Conservation (phyloP, 148 eudicot species). For the Tetragonia tetragonoides region DNA sequence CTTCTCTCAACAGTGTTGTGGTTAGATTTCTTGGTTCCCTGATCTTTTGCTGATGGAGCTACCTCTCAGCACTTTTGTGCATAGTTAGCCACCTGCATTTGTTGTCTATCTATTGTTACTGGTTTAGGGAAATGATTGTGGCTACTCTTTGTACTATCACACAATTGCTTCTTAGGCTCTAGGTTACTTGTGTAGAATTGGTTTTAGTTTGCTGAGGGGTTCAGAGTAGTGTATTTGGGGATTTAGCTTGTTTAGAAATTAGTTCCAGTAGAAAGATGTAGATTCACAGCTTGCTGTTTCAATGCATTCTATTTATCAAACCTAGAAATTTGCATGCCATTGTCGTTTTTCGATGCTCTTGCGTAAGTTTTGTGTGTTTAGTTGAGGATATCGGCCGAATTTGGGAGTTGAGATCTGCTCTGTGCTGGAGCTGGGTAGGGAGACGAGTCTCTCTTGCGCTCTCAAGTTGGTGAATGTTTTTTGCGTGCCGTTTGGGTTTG, state of each 20-base stretch:
- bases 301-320: background rate
- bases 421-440: no score
- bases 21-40: constrained; percentile 9
- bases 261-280: background rate
- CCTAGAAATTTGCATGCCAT: background rate
- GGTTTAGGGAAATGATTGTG: background rate
- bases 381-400: no score
- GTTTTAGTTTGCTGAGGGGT: background rate
- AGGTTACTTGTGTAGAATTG: background rate
- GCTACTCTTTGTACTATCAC: background rate
- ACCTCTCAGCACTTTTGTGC: background rate
- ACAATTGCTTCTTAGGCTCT: background rate
- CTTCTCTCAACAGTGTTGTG: background rate
- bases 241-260: background rate
- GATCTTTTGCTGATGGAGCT: background rate
- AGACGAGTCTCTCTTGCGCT: no score
- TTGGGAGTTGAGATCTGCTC: no score
- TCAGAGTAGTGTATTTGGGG: background rate
- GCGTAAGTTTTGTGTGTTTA: no score
- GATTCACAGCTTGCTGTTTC: background rate
- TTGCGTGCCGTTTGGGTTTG: no score
- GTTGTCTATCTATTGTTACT: constrained; percentile 3
- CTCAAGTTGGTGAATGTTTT: no score
- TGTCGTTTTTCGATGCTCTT: background rate
- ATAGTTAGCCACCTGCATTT: constrained; percentile 10